Evolutionary conservation across 768 basidiomycete species (phyloP), one percentile per base, ranked within the genome.

Genomic region (Nevesoporus exiguus): DNA sequence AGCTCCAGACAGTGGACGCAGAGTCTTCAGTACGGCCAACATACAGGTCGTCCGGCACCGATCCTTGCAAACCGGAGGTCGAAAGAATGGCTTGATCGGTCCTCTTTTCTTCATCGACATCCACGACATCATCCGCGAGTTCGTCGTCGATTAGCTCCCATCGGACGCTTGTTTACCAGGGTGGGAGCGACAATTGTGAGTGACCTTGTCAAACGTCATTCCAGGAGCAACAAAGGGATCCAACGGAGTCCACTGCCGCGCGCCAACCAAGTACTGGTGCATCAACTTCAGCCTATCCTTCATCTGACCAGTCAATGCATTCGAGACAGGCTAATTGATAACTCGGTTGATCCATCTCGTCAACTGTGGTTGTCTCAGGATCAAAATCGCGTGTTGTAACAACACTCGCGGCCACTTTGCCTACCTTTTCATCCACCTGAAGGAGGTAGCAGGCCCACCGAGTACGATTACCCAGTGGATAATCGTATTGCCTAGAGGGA

Each of bases 341-440:
- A 47, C 74, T 52, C 24, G 63, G 24, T 8, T 60, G 48, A 51
- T 80, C 78, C 77, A 80, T 76, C 31, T 77, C 71, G 17, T 58
- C 62, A 30, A 69, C 55, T 17, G 76, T 80, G 25, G 73, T 64
- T 11, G 61, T 72, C 11, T 61, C 59, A 3, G 79, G 74, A 62
- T 81, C 73, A 52, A 77, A 55, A 19, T 73, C 76, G 42, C 74
- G 76, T 11, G 60, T 49, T 19, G 55, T 24, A 25, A 81, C 65
- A n/a, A 81, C 51, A 24, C 58, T 65, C 40, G 70, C 67, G 25
- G 72, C 75, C 22, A 70, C 64, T 47, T 64, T 64, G 21, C 66
- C 54, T 17, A 70, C 56, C 33, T 24, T 55, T 37, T 55, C 48
- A 52, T 76, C 73, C 8, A 77, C 39, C 41, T 53, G 60, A 29